Percentiles rank a stretch among this genome's conserved stretches.
Evolutionary conservation across 2,329 filamentous ascomycete genomes (phyloP).

Genomic region (Dendryphion nanum): DNA sequence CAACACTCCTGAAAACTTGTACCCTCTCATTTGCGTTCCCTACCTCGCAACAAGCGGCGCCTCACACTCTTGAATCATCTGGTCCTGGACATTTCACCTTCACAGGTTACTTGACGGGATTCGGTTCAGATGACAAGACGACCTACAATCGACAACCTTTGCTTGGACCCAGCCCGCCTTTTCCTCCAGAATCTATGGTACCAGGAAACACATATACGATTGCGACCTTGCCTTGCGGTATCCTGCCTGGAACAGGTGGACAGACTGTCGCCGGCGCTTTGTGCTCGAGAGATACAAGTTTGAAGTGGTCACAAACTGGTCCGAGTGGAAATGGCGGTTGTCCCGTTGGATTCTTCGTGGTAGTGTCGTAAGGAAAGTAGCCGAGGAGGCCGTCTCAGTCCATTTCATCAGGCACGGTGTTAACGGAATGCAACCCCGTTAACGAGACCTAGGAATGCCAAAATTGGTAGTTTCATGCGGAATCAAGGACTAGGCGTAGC

Average conservation of each 20-base stretch:
- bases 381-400: no score
- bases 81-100: conserved; percentile 18
- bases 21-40: conserved; percentile 15
- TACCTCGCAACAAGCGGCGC: conserved; percentile 7
- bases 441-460: no score
- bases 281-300: conserved; percentile 16
- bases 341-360: conserved; percentile 20
- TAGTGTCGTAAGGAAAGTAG: conserved; percentile 10
- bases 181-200: conserved; percentile 12
- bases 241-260: conserved; percentile 10
- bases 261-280: conserved; percentile 15
- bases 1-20: conserved; percentile 15
- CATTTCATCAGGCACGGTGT: no score
- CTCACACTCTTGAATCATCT: conserved; percentile 8
- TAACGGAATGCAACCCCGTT: no score
- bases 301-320: conserved; percentile 15
- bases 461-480: no score
- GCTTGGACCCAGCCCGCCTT: conserved; percentile 15
- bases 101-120: conserved; percentile 16
- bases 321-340: conserved; percentile 9
- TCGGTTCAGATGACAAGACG: conserved; percentile 11
- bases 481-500: no score
- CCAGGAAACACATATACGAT: conserved; percentile 18
- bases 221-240: conserved; percentile 13
- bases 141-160: conserved; percentile 19